phyloP scores from a whole-genome alignment of 495 filamentous ascomycete species.

The Penicillium fimorum region DNA sequence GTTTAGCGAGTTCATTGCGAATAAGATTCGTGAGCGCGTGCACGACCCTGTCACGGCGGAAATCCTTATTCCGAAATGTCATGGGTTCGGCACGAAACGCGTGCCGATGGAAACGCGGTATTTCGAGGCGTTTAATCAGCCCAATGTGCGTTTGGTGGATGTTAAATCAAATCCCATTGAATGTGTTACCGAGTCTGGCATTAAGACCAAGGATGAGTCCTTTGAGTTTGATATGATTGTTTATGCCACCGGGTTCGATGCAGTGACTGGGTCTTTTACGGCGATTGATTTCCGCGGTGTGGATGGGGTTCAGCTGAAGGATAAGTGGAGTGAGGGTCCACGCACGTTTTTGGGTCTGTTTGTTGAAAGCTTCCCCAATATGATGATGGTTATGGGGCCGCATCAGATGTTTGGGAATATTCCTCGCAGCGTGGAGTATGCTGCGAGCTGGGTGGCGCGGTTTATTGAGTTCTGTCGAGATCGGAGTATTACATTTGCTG shows the following conservation, averaged over 20 bases:
- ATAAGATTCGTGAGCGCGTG: conserved; percentile 43
- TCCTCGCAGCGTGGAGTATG: conserved; percentile 15
- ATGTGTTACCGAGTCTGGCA: conserved; percentile 25
- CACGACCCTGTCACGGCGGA: conserved; percentile 46
- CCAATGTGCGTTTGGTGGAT: conserved; percentile 50
- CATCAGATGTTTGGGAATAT: conserved; percentile 15
- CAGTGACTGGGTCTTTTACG: conserved; percentile 31
- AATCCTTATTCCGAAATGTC: conserved; percentile 49
- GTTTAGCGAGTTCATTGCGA: conserved; percentile 33
- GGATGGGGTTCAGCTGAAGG: conserved; percentile 16
- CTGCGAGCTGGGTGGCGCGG: conserved; percentile 7
- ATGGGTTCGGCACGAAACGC: conserved; percentile 52
- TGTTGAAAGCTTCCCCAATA: conserved; percentile 12
- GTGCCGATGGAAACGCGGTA: conserved; percentile 50
- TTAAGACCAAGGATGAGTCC: conserved; percentile 29
- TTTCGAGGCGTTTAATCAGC: conserved; percentile 51
- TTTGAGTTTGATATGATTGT: conserved; percentile 42
- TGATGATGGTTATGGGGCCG: conserved; percentile 16
- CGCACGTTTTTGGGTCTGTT: conserved; percentile 11
- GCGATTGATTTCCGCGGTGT: conserved; percentile 30
- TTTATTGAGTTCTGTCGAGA: conserved; percentile 20
- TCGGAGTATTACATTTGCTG: conserved; percentile 14
- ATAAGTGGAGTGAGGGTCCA: conserved; percentile 27
- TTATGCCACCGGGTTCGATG: conserved; percentile 39
- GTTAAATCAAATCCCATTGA: conserved; percentile 39